Conservation (phyloP, 345 rosid species). For the Anacardium occidentale region DNA sequence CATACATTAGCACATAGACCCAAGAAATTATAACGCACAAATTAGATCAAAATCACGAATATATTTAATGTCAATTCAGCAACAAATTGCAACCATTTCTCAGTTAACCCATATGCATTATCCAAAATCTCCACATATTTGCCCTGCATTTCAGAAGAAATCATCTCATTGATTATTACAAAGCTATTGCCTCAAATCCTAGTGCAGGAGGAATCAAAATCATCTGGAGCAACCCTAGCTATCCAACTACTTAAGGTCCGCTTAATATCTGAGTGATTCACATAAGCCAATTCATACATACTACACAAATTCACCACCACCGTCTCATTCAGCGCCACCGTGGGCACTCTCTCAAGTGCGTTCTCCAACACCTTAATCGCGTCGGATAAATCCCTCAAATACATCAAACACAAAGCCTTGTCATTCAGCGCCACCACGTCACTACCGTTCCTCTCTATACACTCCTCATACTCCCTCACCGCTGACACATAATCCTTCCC, state of each 20-base stretch:
- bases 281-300: constrained; percentile 97
- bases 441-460: constrained; percentile 77
- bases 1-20: too few species aligned
- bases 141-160: too few species aligned
- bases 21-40: neutral
- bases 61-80: neutral
- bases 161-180: too few species aligned
- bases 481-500: constrained; percentile 93
- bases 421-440: constrained; percentile 81
- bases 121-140: too few species aligned
- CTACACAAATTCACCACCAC: constrained; percentile 89
- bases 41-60: neutral
- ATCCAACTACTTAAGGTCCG: constrained; percentile 85
- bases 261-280: constrained; percentile 81
- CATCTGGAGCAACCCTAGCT: constrained; percentile 87
- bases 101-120: too few species aligned
- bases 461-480: constrained; percentile 80
- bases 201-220: constrained; percentile 86
- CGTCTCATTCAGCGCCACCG: constrained; percentile 80
- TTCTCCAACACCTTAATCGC: constrained; percentile 88
- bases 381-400: constrained; percentile 78
- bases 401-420: constrained; percentile 92
- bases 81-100: too few species aligned
- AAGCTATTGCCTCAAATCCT: constrained; percentile 53
- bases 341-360: constrained; percentile 84